Percentiles rank a stretch among this genome's conserved stretches.
phyloP scores from a whole-genome alignment of 768 basidiomycete genomes.

The Phlegmacium glaucopus region DNA sequence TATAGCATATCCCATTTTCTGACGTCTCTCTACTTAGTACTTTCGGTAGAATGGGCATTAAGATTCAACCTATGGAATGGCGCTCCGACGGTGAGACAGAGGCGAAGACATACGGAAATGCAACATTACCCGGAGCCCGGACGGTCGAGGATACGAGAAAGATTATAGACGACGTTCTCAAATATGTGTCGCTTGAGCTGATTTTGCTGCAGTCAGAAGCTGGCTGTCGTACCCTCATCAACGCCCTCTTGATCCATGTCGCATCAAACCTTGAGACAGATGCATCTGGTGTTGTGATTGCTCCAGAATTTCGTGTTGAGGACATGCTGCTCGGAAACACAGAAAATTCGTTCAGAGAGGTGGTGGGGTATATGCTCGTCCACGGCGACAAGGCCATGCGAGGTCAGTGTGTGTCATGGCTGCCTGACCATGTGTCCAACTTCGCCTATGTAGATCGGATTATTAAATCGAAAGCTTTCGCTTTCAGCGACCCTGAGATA shows the following conservation, averaged over 20 bases:
- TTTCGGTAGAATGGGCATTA: slow-evolving; percentile 10
- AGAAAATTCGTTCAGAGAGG: slow-evolving; percentile 9
- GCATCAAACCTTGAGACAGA: slow-evolving; percentile 14
- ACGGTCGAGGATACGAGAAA: slow-evolving; percentile 10
- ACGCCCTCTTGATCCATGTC: slow-evolving; percentile 12
- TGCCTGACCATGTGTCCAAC: slow-evolving; percentile 3
- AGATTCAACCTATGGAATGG: slow-evolving; percentile 13
- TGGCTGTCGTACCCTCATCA: slow-evolving; percentile 15
- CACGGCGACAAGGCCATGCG: slow-evolving; percentile 10
- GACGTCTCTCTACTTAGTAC: slow-evolving; percentile 9
- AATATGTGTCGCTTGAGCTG: slow-evolving; percentile 13
- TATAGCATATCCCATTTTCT: slow-evolving; percentile 8
- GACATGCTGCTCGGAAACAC: slow-evolving; percentile 2
- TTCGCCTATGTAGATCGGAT: slow-evolving; percentile 9
- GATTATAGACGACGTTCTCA: slow-evolving; percentile 9
- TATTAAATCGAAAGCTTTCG: slow-evolving; percentile 10
- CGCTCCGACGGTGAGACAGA: slow-evolving; percentile 7
- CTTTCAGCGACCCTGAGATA: slow-evolving; percentile 12
- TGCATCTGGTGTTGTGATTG: slow-evolving; percentile 8
- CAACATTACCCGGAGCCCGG: slow-evolving; percentile 7
- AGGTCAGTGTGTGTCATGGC: slow-evolving; percentile 8
- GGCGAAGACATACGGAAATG: slow-evolving; percentile 7
- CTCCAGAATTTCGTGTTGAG: slow-evolving; percentile 7
- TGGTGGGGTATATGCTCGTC: slow-evolving; percentile 15
- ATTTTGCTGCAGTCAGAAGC: slow-evolving; percentile 10